phyloP scores from a whole-genome alignment of 2,329 filamentous ascomycete species.

The Cryphonectria carpinicola region DNA sequence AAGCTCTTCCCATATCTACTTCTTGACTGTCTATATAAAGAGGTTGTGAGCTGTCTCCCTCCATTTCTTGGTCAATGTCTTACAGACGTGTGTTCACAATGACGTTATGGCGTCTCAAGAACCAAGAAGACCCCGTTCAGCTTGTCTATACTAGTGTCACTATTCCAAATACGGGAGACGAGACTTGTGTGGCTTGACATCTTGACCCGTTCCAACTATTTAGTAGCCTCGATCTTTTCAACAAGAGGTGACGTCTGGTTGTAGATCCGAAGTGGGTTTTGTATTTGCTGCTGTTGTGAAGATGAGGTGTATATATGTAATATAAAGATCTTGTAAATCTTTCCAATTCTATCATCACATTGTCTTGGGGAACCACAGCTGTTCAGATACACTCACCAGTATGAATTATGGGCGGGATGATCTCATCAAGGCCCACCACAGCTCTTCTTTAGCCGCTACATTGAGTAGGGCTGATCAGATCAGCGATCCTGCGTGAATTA shows the following conservation, averaged over 20 bases:
- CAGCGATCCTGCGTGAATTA: not conserved
- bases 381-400: not conserved
- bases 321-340: not conserved
- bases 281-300: not conserved
- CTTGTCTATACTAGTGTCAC: not conserved
- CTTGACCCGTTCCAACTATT: not conserved
- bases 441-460: not conserved
- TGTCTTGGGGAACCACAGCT: not conserved
- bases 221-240: not conserved
- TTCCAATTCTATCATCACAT: not conserved
- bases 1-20: not conserved
- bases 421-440: constrained; percentile 9
- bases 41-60: not conserved
- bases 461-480: not conserved
- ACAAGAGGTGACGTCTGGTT: not conserved
- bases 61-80: not conserved
- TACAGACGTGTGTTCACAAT: not conserved
- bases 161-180: not conserved
- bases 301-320: not conserved
- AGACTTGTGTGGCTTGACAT: not conserved
- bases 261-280: not conserved
- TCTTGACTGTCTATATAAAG: not conserved
- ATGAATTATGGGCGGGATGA: not conserved
- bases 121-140: not conserved
- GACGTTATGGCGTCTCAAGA: constrained; percentile 2